A percentile compares a stretch with the other conserved stretches of the same genome.
Evolutionary conservation across 345 rosid genomes (phyloP).

Genomic region (Citrus maxima): DNA sequence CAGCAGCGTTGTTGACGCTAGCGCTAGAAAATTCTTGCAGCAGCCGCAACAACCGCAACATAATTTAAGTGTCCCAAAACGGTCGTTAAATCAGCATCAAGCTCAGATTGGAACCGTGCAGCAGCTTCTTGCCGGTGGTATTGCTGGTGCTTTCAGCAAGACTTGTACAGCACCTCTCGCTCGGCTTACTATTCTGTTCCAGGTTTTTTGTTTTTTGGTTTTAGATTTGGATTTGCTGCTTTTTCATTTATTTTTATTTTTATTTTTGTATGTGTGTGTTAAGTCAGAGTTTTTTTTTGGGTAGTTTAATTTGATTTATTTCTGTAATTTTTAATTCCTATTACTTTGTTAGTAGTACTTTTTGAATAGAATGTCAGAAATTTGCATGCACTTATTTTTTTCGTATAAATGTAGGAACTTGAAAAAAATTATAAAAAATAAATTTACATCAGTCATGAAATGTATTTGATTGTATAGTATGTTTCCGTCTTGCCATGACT

Average conservation of each 20-base stretch:
- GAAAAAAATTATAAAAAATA: background rate
- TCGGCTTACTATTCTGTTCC: conserved; percentile 92
- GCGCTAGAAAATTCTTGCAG: conserved; percentile 53
- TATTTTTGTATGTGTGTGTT: background rate
- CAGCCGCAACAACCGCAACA: conserved; percentile 34
- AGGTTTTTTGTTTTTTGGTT: conserved; percentile 40
- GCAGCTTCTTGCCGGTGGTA: conserved; percentile 81
- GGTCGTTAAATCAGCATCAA: conserved; percentile 35
- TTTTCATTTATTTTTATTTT: conserved; percentile 41
- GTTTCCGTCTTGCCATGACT: background rate
- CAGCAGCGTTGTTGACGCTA: conserved; percentile 51
- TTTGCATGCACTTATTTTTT: background rate
- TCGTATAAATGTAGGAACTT: background rate
- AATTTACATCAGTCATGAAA: background rate
- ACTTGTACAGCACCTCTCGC: conserved; percentile 98
- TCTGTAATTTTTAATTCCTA: background rate
- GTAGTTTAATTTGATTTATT: background rate
- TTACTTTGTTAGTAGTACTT: background rate
- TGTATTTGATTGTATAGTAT: background rate
- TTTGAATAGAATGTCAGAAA: background rate
- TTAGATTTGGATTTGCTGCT: conserved; percentile 13
- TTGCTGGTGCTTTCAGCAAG: conserved; percentile 96
- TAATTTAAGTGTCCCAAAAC: conserved; percentile 16
- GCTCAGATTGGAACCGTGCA: conserved; percentile 43
- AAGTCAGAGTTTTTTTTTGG: background rate